Evolutionary conservation across 2,329 filamentous ascomycete genomes (phyloP).

Genomic region (Trichoderma brevicompactum): DNA sequence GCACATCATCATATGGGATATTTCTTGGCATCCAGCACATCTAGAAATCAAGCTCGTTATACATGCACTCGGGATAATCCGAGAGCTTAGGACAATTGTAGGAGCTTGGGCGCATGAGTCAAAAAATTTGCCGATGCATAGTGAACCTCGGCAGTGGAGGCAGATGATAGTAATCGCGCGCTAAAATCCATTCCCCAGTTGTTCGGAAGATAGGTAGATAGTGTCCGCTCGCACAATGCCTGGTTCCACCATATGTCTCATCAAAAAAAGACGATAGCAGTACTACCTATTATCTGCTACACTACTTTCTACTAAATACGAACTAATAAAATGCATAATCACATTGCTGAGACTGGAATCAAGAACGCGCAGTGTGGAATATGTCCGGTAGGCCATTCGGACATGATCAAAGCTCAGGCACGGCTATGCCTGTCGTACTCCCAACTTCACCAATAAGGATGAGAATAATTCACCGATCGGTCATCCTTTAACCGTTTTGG

Average conservation of each 20-base stretch:
- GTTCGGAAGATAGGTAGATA: slow-evolving; percentile 9
- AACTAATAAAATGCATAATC: background rate
- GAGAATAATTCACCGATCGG: background rate
- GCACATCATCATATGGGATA: too few relatives aligned
- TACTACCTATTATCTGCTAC: too few relatives aligned
- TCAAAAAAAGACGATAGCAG: too few relatives aligned
- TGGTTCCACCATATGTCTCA: background rate
- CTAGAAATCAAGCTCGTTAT: too few relatives aligned
- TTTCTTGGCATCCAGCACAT: too few relatives aligned
- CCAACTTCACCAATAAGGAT: background rate
- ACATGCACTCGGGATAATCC: background rate
- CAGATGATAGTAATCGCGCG: background rate
- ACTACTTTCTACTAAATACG: background rate
- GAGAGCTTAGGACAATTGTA: background rate
- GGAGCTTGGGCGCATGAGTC: too few relatives aligned
- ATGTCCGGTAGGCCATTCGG: background rate
- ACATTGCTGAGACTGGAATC: background rate
- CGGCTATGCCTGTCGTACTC: background rate
- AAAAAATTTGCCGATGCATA: background rate
- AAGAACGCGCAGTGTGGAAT: background rate
- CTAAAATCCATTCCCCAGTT: background rate
- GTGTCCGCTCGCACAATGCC: background rate
- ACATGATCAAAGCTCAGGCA: background rate
- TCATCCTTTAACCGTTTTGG: background rate
- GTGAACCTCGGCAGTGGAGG: too few relatives aligned